Base-by-base conservation (phyloP, 2,329 filamentous ascomycete species). In the Phoma herbarum region DNA sequence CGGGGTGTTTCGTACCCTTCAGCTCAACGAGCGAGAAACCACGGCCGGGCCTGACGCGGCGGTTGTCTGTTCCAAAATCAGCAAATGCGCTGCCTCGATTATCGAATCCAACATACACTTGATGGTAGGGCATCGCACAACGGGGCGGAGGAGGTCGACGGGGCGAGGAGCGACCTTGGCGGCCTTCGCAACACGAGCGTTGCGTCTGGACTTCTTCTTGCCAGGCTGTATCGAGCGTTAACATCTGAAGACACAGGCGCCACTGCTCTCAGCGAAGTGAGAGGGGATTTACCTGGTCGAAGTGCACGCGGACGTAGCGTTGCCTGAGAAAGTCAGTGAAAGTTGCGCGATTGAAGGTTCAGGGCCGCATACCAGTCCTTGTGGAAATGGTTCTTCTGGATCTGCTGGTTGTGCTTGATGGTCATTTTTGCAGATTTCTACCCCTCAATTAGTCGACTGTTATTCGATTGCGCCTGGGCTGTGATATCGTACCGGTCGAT, bases 351-450 rank as follows among this genome's bases (percentile, higher is more conserved):
- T 45, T 22, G 28, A 18, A 44, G 25, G 56, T 61, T 57, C 31
- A 26, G 29, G 64, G 49, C 54, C 53, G 52, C 65, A 60, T 70
- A 74, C 72, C 71, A 99, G 88, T 99, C 93, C 70, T 75, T 75
- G 71, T 75, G 74, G 73, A 77, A 77, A 60, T 77, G 93, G 89
- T 96, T 96, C 88, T 94, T 91, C 82, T 91, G 90, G 83, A 97
- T 90, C 87, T 94, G 91, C 87, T 97, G 93, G 87, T 98, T 98
- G 91, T 97, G 93, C 90, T 96, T 96, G 92, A 98, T 97, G 88
- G 94, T 91, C 93, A 76, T 76, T 67, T 69, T 64, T 71, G 65
- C 69, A 66, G 70, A 63, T 72, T 74, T 62, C 65, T 63, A 59
- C 22, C 11, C 3, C 12, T 41, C n/a, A 39, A 54, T 70, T 61